Evolutionary conservation across 495 filamentous ascomycete genomes (phyloP).

Genomic region (Daldinia childiae): DNA sequence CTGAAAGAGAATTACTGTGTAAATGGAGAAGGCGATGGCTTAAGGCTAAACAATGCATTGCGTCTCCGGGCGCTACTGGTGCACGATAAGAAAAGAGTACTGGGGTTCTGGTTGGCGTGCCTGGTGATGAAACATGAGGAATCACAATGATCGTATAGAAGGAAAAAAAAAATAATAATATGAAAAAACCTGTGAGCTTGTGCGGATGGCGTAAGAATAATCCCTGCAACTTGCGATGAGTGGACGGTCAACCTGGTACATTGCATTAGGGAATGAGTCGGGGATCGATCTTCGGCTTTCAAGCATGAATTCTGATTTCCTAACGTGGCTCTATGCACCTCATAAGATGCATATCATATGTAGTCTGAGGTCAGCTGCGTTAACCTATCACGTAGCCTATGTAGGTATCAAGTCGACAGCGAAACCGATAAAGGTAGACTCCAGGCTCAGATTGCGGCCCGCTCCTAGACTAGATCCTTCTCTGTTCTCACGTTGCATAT

Average conservation of each 20-base stretch:
- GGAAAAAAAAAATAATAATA: too few relatives aligned
- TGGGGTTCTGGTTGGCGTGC: conserved; percentile 33
- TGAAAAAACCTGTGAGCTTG: not conserved
- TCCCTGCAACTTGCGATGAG: conserved; percentile 22
- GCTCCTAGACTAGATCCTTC: conserved; percentile 37
- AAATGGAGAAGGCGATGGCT: conserved; percentile 31
- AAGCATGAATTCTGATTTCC: conserved; percentile 35
- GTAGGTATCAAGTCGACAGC: conserved; percentile 15
- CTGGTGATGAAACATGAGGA: conserved; percentile 40
- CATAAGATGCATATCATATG: conserved; percentile 11
- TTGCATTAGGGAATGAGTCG: conserved; percentile 26
- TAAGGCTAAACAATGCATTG: conserved; percentile 37
- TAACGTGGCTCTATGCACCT: conserved; percentile 26
- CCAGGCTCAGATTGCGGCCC: conserved; percentile 37
- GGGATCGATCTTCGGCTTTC: conserved; percentile 10
- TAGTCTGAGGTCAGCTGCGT: conserved; percentile 21
- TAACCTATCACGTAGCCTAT: conserved; percentile 2
- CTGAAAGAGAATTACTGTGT: not conserved
- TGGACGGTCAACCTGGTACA: conserved; percentile 20
- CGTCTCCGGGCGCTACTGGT: conserved; percentile 10
- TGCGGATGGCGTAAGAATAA: conserved; percentile 16
- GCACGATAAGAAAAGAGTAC: conserved; percentile 20
- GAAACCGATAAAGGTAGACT: conserved; percentile 12
- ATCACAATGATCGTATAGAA: conserved; percentile 20
- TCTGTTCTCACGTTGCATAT: conserved; percentile 5